phyloP scores from a whole-genome alignment of 176 grass and related monocot genomes.

The Tuctoria greenei region DNA sequence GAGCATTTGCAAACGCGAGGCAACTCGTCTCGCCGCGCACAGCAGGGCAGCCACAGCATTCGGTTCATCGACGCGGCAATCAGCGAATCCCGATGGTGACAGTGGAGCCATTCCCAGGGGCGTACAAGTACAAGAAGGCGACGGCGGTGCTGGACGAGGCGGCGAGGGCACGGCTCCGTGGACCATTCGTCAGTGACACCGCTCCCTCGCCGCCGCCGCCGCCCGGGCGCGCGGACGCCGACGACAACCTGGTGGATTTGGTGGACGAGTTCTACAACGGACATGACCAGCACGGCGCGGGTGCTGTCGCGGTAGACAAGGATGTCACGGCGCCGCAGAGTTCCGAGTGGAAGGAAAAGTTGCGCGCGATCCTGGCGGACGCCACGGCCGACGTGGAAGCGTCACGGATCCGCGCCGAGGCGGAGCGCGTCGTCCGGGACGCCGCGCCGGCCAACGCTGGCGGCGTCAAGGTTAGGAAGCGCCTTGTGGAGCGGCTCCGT shows the following conservation, averaged over 20 bases:
- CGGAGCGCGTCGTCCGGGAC: constrained; percentile 47
- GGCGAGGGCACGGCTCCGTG: constrained; percentile 54
- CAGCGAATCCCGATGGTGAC: not conserved
- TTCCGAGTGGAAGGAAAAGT: constrained; percentile 21
- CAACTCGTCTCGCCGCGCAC: not conserved
- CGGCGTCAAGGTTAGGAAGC: constrained; percentile 31
- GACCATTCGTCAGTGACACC: constrained; percentile 21
- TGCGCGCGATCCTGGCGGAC: constrained; percentile 41
- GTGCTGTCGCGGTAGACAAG: not conserved
- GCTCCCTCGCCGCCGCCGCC: not conserved
- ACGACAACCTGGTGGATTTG: constrained; percentile 55
- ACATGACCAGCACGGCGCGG: constrained; percentile 17
- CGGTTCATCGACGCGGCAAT: not conserved
- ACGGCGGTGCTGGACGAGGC: constrained; percentile 57
- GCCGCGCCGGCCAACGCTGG: not conserved
- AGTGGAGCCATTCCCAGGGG: not conserved
- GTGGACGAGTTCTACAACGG: constrained; percentile 76
- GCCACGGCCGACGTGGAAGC: constrained; percentile 43
- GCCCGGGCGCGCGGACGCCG: constrained; percentile 25
- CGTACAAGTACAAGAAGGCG: constrained; percentile 66
- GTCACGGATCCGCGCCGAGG: constrained; percentile 47
- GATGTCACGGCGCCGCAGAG: not conserved
- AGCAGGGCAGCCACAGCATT: not conserved
- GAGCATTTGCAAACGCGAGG: not conserved
- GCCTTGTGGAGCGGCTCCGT: constrained; percentile 42